Base-by-base conservation (phyloP, 164 flowering plant species). In the Paratinospora sagittata region DNA sequence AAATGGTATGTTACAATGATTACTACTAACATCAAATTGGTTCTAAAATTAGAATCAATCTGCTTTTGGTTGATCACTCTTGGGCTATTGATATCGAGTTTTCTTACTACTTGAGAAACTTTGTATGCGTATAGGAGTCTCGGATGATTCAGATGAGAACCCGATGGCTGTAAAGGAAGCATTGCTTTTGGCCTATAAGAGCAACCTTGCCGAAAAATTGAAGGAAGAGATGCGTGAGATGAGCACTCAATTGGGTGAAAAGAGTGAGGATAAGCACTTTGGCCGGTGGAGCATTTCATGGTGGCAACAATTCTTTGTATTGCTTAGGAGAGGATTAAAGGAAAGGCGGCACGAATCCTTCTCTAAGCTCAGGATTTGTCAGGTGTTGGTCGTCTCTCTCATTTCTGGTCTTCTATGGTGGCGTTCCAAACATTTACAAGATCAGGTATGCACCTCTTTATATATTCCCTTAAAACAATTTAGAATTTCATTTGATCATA, bases 261-360 rank as follows among this genome's bases (percentile, higher is more conserved):
- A 49, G 57, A 12, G 9, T 3, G 77, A 74, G 0, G 78, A 78
- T 27, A 83, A 76, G 69, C 21, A 73, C 7, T 70, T 71, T 37
- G 79, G 64, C 0, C 57, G 67, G 27, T 88, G 92, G 95, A 21
- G 79, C 19, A 84, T 87, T 45, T 85, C 83, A 17, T 90, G 96
- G 92, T 74, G 78, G 80, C 87, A 90, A 58, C 92, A 88, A 72
- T 85, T 88, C 64, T n/a, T 69, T 3, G 86, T 88, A 3, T 74
- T 90, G 73, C 68, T 86, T 0, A 69, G 63, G 45, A 78, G 96
- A 78, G 90, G 87, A 0, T 12, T 88, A 3, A 87, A 84, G 45
- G 90, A 90, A 72, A 72, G 88, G 65, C 82, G 57, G 64, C 81
- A 88, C 26, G 84, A 87, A 8, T 77, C 86, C 0, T 88, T 87